Conservation (phyloP, 257 asterid species). For the Sherardia arvensis region DNA sequence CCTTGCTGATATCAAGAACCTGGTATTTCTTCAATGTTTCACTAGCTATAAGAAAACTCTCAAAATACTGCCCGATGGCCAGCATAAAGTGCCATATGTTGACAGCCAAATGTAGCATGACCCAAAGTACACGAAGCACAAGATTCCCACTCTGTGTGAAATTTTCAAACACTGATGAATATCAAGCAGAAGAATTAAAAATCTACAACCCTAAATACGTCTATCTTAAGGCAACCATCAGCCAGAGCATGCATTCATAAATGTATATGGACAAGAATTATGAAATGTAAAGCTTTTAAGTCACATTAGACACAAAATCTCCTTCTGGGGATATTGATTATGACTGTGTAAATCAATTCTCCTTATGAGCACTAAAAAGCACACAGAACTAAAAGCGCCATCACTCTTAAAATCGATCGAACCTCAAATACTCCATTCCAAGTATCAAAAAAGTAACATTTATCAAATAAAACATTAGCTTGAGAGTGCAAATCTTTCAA, state of each 20-base stretch:
- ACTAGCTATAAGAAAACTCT: conserved; percentile 66
- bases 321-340: background rate
- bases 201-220: no score
- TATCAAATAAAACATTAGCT: background rate
- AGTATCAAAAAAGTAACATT: no score
- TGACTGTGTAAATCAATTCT: background rate
- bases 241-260: background rate
- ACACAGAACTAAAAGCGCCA: background rate
- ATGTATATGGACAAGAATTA: background rate
- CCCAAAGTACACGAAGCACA: conserved; percentile 50
- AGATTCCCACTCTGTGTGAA: conserved; percentile 40
- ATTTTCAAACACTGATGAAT: conserved; percentile 11
- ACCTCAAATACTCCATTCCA: background rate
- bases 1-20: conserved; percentile 53
- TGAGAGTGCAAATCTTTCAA: no score
- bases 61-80: conserved; percentile 37
- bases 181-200: conserved; percentile 7
- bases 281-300: background rate
- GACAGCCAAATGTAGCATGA: conserved; percentile 52
- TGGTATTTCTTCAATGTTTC: conserved; percentile 45
- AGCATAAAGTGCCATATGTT: conserved; percentile 51
- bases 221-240: background rate
- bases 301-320: background rate
- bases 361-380: background rate
- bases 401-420: background rate